Evolutionary conservation across 2,329 filamentous ascomycete genomes (phyloP).

Genomic region (Domatiomyces globalis): DNA sequence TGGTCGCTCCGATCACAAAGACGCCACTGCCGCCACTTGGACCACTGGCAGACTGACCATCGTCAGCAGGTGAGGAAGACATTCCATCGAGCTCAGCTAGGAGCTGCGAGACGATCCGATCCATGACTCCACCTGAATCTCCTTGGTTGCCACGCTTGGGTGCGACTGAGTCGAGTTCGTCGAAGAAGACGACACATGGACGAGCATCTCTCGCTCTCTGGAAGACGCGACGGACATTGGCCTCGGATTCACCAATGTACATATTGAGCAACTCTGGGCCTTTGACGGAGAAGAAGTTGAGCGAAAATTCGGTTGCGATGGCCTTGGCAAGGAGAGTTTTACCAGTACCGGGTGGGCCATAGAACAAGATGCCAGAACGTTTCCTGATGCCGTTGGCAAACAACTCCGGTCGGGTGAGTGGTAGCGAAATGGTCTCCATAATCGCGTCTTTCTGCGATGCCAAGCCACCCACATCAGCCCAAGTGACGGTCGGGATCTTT

Average conservation of each 20-base stretch:
- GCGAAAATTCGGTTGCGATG: constrained; percentile 81
- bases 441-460: constrained; percentile 94
- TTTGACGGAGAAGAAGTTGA: constrained; percentile 92
- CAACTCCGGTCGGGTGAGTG: constrained; percentile 76
- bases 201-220: constrained; percentile 72
- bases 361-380: constrained; percentile 82
- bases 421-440: constrained; percentile 88
- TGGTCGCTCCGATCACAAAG: constrained; percentile 94
- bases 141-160: constrained; percentile 95
- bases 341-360: constrained; percentile 78
- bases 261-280: constrained; percentile 85
- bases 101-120: constrained; percentile 87
- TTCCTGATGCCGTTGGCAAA: constrained; percentile 99
- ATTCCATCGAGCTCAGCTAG: constrained; percentile 94
- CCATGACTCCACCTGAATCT: constrained; percentile 95
- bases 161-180: constrained; percentile 83
- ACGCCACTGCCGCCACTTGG: constrained; percentile 49
- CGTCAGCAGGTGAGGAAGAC: constrained; percentile 54
- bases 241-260: constrained; percentile 91
- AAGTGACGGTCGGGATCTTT: constrained; percentile 93
- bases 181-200: constrained; percentile 86
- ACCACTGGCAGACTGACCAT: constrained; percentile 35
- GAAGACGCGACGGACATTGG: constrained; percentile 79
- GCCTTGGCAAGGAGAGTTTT: constrained; percentile 89
- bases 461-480: constrained; percentile 89